Evolutionary conservation across 768 basidiomycete species (phyloP).

Genomic region (Tylopilus sp.): DNA sequence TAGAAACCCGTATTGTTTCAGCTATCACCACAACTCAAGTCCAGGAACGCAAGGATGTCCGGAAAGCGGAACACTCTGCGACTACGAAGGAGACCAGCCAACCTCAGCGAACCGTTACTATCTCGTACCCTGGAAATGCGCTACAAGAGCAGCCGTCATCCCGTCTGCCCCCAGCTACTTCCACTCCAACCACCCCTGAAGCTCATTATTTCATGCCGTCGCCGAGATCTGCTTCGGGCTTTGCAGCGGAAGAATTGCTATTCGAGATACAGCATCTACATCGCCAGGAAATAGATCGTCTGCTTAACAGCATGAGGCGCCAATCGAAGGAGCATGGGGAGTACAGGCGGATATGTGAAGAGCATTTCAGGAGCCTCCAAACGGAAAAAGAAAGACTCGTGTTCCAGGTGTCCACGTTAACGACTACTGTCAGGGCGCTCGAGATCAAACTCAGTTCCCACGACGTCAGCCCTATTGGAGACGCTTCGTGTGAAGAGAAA

Average conservation of each 20-base stretch:
- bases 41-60: background rate
- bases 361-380: background rate
- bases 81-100: background rate
- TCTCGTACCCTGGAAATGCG: background rate
- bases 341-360: background rate
- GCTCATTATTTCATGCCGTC: background rate
- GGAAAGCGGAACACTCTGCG: background rate
- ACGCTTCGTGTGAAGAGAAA: no score
- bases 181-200: background rate
- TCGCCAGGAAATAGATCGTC: constrained; percentile 3
- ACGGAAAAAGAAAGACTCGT: background rate
- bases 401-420: background rate
- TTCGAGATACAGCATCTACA: background rate
- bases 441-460: background rate
- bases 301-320: background rate
- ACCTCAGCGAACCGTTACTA: background rate
- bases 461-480: background rate
- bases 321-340: background rate
- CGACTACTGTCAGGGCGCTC: background rate
- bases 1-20: background rate
- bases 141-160: background rate
- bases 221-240: background rate
- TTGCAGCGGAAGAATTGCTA: background rate
- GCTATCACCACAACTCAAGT: background rate
- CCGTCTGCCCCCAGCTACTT: no score